Conservation (phyloP, 495 filamentous ascomycete species). For the Hypomontagnella monticulosa region DNA sequence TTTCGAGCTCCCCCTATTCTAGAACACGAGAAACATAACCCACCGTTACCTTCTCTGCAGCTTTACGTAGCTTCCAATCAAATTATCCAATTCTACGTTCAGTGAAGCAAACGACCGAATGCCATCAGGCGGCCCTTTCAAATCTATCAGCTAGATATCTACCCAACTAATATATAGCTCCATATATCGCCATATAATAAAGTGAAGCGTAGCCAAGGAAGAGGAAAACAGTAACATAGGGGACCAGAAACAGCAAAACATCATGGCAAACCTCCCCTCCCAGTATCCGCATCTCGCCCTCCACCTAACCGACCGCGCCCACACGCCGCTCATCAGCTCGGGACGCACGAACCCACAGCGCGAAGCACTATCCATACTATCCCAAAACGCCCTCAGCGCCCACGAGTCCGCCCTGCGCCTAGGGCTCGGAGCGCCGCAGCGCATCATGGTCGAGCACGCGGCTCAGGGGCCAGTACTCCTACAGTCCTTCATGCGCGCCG, state of each 20-base stretch:
- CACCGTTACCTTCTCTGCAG: too few species aligned
- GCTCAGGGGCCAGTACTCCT: slow-evolving; percentile 50
- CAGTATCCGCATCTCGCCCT: slow-evolving; percentile 49
- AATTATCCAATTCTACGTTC: too few species aligned
- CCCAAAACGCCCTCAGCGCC: slow-evolving; percentile 50
- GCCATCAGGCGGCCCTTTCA: too few species aligned
- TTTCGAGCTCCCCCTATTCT: too few species aligned
- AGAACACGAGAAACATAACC: too few species aligned
- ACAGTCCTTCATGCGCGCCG: slow-evolving; percentile 46
- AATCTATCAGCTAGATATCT: too few species aligned
- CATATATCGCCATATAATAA: background rate
- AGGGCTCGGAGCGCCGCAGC: slow-evolving; percentile 49
- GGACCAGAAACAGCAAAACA: slow-evolving; percentile 2
- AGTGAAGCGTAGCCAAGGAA: background rate
- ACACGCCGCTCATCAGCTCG: slow-evolving; percentile 57
- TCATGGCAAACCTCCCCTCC: slow-evolving; percentile 51
- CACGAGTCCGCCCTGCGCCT: slow-evolving; percentile 51
- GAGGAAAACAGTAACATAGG: background rate
- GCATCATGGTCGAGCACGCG: slow-evolving; percentile 54
- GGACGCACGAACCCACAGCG: slow-evolving; percentile 34
- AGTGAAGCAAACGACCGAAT: too few species aligned
- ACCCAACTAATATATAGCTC: too few species aligned
- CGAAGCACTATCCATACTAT: slow-evolving; percentile 50
- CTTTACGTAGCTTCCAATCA: too few species aligned
- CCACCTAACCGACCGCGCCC: slow-evolving; percentile 54